A percentile compares a stretch with the other conserved stretches of the same genome.
Conservation (phyloP, 2,329 filamentous ascomycete species). For the Pleomassaria siparia region DNA sequence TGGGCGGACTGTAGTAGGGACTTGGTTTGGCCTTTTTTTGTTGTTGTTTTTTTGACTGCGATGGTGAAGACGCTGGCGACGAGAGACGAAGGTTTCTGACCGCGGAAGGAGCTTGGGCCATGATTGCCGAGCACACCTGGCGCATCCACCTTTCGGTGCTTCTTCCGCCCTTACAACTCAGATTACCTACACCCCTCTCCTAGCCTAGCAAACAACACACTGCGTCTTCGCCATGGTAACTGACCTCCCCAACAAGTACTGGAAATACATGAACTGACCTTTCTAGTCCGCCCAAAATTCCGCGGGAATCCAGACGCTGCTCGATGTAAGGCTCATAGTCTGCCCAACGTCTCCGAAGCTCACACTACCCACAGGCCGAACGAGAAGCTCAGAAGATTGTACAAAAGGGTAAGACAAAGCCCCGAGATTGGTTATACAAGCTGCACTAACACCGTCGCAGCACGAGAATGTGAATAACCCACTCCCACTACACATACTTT, state of each 20-base stretch:
- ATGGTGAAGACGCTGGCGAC: background rate
- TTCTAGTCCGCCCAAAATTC: slow-evolving; percentile 94
- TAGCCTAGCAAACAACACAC: background rate
- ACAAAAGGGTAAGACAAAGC: slow-evolving; percentile 70
- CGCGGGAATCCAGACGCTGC: slow-evolving; percentile 94
- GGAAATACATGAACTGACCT: slow-evolving; percentile 23
- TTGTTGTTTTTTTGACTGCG: no score
- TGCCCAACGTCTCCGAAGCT: slow-evolving; percentile 35
- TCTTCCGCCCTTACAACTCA: slow-evolving; percentile 2
- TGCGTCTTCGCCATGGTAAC: background rate
- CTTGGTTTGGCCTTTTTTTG: no score
- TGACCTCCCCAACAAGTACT: background rate
- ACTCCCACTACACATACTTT: slow-evolving; percentile 5
- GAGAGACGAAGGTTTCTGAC: background rate
- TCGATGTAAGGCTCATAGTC: slow-evolving; percentile 72
- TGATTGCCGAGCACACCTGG: slow-evolving; percentile 4
- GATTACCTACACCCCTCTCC: slow-evolving; percentile 2
- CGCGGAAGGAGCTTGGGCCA: slow-evolving; percentile 5
- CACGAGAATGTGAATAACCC: slow-evolving; percentile 75
- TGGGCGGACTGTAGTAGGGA: slow-evolving; percentile 5
- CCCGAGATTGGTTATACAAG: background rate
- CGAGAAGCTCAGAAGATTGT: slow-evolving; percentile 99
- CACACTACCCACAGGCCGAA: slow-evolving; percentile 70
- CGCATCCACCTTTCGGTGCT: background rate
- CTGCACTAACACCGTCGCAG: slow-evolving; percentile 48